These are phyloP conservation scores for Colletotrichum sp. DNA, from an alignment of 2,329 filamentous ascomycete genomes.

Conservation along the genomic window DNA sequence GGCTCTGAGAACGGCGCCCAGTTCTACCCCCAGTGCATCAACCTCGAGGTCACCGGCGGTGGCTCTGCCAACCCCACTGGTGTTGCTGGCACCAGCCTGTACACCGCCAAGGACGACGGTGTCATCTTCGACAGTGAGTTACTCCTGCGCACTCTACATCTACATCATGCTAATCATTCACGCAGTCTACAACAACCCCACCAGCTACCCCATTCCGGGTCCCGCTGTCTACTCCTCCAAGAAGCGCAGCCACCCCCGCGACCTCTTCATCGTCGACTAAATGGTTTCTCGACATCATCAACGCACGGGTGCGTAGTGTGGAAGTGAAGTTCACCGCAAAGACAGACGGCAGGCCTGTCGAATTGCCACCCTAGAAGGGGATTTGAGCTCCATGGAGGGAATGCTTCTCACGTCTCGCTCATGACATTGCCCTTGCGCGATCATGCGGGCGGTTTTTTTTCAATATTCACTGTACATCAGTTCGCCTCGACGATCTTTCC, in stretches of 20 bases:
- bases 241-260: constrained; percentile 17
- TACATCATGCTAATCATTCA: background rate
- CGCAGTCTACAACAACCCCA: constrained; percentile 23
- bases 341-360: constrained; percentile 6
- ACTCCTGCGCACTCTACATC: constrained; percentile 3
- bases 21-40: constrained; percentile 58
- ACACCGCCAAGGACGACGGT: constrained; percentile 38
- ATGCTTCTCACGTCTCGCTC: background rate
- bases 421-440: background rate
- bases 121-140: constrained; percentile 34
- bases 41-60: constrained; percentile 49
- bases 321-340: background rate
- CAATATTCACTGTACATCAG: constrained; percentile 11
- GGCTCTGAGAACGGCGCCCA: constrained; percentile 46
- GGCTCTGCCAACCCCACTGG: constrained; percentile 32
- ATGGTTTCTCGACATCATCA: background rate
- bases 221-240: constrained; percentile 24
- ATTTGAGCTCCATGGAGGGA: background rate
- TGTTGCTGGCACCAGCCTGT: constrained; percentile 40
- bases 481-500: constrained; percentile 12
- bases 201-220: constrained; percentile 35
- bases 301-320: background rate
- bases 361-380: background rate
- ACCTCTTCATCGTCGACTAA: background rate
- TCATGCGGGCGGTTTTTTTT: background rate